These are phyloP conservation scores for Allodekkera sacchari DNA, from an alignment of 805 yeast species.

Conservation along the genomic window DNA sequence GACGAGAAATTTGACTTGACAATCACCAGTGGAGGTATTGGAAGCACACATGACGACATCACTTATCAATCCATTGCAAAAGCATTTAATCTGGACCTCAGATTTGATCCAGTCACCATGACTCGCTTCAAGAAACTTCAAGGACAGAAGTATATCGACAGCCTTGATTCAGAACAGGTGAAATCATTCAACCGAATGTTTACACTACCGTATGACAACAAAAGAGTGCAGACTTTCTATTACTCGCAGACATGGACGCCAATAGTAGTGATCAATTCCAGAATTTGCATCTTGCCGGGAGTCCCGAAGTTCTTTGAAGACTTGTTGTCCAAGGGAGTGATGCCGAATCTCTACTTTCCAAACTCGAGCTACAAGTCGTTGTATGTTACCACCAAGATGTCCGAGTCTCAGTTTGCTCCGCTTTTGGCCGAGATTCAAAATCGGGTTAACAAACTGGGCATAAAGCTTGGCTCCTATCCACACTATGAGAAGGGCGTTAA, in stretches of 20 bases:
- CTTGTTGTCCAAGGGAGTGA: slow-evolving; percentile 37
- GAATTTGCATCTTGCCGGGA: slow-evolving; percentile 74
- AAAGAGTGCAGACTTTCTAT: slow-evolving; percentile 36
- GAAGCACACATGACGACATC: slow-evolving; percentile 88
- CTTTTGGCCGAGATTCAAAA: slow-evolving; percentile 44
- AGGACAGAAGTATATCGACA: slow-evolving; percentile 25
- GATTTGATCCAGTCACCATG: slow-evolving; percentile 49
- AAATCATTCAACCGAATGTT: slow-evolving; percentile 75
- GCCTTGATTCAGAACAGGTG: slow-evolving; percentile 33
- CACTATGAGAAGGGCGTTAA: slow-evolving; percentile 56
- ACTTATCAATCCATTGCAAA: slow-evolving; percentile 71
- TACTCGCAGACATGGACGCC: slow-evolving; percentile 74
- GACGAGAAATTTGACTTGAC: slow-evolving; percentile 51
- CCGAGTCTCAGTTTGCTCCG: slow-evolving; percentile 67
- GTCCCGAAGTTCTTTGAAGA: slow-evolving; percentile 65
- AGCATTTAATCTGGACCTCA: slow-evolving; percentile 45
- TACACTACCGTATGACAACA: slow-evolving; percentile 42
- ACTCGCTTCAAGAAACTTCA: slow-evolving; percentile 47
- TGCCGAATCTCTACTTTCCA: slow-evolving; percentile 27
- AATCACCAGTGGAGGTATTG: slow-evolving; percentile 69
- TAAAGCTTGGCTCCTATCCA: slow-evolving; percentile 83
- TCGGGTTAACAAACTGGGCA: slow-evolving; percentile 14
- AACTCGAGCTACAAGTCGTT: slow-evolving; percentile 33
- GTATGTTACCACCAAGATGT: slow-evolving; percentile 51
- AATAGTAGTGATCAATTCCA: slow-evolving; percentile 54